Percentiles rank a stretch among this genome's conserved stretches.
Evolutionary conservation across 2,329 filamentous ascomycete species (phyloP).

Genomic region (Talaromyces rugulosus): DNA sequence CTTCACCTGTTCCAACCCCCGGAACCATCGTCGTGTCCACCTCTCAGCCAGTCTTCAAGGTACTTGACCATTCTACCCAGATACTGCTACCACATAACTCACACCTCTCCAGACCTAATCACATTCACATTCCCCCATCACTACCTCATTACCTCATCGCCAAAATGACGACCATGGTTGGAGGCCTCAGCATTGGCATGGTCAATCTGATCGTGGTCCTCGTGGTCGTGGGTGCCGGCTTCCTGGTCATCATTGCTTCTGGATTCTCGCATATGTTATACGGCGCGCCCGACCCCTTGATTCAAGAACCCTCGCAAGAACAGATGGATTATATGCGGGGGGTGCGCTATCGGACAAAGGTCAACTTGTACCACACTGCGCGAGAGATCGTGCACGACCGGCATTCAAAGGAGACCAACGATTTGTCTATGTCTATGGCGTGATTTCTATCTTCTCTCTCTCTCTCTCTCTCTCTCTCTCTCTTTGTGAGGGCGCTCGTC

Average conservation of each 20-base stretch:
- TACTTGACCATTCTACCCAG: neutral
- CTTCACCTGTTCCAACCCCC: neutral
- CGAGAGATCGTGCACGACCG: neutral
- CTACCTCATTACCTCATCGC: neutral
- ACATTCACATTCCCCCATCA: no score
- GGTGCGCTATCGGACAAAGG: constrained; percentile 6
- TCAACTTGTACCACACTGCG: constrained; percentile 6
- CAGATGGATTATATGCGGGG: constrained; percentile 12
- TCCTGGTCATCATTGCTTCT: constrained; percentile 5
- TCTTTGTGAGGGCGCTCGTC: neutral
- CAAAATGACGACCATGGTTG: constrained; percentile 5
- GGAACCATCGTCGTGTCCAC: neutral
- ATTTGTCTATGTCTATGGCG: neutral
- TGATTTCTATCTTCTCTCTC: neutral
- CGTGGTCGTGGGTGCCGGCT: constrained; percentile 7
- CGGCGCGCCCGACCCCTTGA: neutral
- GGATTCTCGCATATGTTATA: constrained; percentile 5
- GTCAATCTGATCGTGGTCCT: constrained; percentile 11
- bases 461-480: neutral
- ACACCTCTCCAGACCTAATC: neutral
- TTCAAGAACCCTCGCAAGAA: constrained; percentile 2
- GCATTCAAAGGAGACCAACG: neutral
- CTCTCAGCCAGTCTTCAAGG: neutral
- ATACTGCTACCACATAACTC: neutral
- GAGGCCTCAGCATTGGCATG: constrained; percentile 9